Evolutionary conservation across 148 eudicot species (phyloP).

Genomic region (Mesembryanthemum crystallinum): DNA sequence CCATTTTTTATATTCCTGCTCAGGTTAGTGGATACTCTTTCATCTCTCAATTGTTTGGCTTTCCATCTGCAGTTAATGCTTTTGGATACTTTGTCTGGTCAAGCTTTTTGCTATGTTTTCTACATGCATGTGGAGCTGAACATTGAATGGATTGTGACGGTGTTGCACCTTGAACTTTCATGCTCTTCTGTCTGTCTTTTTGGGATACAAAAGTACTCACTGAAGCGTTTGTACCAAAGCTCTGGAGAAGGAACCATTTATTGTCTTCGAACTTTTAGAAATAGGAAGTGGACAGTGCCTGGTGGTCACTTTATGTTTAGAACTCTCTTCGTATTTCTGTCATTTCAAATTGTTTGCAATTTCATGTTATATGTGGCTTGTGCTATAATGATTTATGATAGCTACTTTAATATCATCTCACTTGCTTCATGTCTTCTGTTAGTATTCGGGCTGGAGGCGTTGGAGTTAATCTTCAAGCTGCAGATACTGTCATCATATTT

Average conservation of each 20-base stretch:
- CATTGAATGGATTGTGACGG: too few relatives aligned
- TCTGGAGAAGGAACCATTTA: not conserved
- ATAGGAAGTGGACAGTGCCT: not conserved
- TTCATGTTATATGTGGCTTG: not conserved
- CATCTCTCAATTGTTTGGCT: not conserved
- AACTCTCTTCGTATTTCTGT: not conserved
- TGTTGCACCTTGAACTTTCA: not conserved
- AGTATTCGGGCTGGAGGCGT: constrained; percentile 99
- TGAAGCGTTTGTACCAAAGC: not conserved
- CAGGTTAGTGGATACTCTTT: constrained; percentile 49
- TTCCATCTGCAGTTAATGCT: not conserved
- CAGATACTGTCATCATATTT: constrained; percentile 98
- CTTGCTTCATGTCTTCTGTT: constrained; percentile 18
- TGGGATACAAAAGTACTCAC: not conserved
- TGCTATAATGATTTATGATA: not conserved
- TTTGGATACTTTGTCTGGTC: not conserved
- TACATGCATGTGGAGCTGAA: not conserved
- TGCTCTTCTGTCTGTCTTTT: not conserved
- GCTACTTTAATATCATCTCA: constrained; percentile 3
- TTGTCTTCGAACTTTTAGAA: not conserved
- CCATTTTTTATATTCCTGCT: constrained; percentile 94
- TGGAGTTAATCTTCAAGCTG: constrained; percentile 99
- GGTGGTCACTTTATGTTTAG: not conserved
- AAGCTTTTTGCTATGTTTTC: not conserved
- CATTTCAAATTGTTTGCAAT: not conserved